A percentile compares a stretch with the other conserved stretches of the same genome.
phyloP scores from a whole-genome alignment of 2,329 filamentous ascomycete genomes.

The Torrubiella hemipterigena region DNA sequence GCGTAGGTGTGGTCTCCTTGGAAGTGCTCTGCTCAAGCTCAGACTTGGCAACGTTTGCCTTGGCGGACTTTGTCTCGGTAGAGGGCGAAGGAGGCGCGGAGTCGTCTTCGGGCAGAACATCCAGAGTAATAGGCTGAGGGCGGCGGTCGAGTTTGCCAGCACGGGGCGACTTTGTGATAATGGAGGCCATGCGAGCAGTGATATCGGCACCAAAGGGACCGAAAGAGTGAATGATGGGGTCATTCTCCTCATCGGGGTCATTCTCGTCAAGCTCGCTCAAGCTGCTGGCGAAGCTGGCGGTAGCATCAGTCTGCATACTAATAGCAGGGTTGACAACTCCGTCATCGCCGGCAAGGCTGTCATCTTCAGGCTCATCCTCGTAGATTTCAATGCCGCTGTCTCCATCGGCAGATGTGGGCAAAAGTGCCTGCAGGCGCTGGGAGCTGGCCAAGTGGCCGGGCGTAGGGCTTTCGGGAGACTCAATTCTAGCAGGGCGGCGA shows the following conservation, averaged over 20 bases:
- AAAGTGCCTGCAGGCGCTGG: conserved; percentile 30
- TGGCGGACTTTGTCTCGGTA: neutral
- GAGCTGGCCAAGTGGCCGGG: conserved; percentile 31
- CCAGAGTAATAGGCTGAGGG: neutral
- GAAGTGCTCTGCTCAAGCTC: conserved; percentile 6
- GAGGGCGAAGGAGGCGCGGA: conserved; percentile 6
- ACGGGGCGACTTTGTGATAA: conserved; percentile 57
- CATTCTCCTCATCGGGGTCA: conserved; percentile 85
- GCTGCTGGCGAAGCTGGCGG: conserved; percentile 46
- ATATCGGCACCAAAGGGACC: conserved; percentile 81
- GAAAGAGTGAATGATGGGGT: conserved; percentile 85
- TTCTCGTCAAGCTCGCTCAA: conserved; percentile 47
- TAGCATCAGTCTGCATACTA: conserved; percentile 38
- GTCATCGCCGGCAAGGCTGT: conserved; percentile 14
- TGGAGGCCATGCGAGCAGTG: conserved; percentile 68
- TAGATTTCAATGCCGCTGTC: conserved; percentile 53
- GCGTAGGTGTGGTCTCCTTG: conserved; percentile 6
- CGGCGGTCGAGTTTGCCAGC: conserved; percentile 13
- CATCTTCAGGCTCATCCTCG: conserved; percentile 48
- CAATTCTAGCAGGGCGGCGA: conserved; percentile 44
- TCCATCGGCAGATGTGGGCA: conserved; percentile 22
- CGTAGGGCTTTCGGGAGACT: conserved; percentile 63
- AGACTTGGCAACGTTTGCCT: neutral
- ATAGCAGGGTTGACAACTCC: conserved; percentile 15
- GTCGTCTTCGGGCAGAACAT: conserved; percentile 5